Evolutionary conservation across 1,139 yeast genomes (phyloP), one percentile per base, ranked within the genome.

Genomic region (Arxiozyma telluris): DNA sequence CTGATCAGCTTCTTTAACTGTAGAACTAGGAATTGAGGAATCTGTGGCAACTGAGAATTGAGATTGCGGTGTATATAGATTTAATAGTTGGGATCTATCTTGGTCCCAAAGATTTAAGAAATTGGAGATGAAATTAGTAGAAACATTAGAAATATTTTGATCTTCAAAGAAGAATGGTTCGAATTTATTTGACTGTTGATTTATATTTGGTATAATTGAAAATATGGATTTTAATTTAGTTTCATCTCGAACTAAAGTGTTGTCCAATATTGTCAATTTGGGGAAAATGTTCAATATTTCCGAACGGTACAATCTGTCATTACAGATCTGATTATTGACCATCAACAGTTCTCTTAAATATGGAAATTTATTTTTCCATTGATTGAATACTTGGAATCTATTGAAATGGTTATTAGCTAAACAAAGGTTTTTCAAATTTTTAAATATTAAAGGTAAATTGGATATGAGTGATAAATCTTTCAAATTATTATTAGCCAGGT

Each of bases 91-190:
- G n/a, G 76, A 68, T 58, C 98, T 76, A 66, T 87, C 83, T 30
- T 34, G 65, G 71, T 93, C 99, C 94, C 96, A 93, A 50, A 85
- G 73, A 55, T 83, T 82, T 57, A 87, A 74, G 68, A 79, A 91
- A 61, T 87, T 84, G 25, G 91, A 71, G 11, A 91, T 75, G 69
- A 93, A 94, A 62, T 78, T 82, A 30, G 91, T 83, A 1, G 94
- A 84, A 50, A 88, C 73, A 51, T 75, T 75, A 57, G 85, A 89
- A 44, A 89, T 76, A 45, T 83, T 88, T n/a, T 77, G 78, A 63
- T 83, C 88, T 69, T 87, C 96, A 70, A 90, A 91, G 68, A 91
- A 93, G 64, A 85, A 83, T 52, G 78, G 80, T 57, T 72, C 75
- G 54, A 62, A 75, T 53, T 58, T 72, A 61, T 70, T 69, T 46